Evolutionary conservation across 805 yeast species (phyloP), one percentile per base, ranked within the genome.

Genomic region (Cyberlindnera galapagoensis): DNA sequence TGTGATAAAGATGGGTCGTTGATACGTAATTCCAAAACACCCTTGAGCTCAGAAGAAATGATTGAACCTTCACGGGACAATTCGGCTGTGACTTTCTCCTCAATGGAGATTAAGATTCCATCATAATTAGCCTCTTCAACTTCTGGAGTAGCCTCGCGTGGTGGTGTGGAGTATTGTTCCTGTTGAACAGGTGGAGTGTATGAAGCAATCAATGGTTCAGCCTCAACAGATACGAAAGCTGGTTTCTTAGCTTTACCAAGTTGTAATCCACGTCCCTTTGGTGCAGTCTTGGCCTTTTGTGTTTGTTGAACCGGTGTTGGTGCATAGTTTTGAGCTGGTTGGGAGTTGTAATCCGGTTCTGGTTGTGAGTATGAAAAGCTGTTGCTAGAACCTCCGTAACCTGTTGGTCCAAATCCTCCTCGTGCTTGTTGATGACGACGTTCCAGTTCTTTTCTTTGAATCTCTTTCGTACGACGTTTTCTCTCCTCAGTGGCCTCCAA

Each of bases 401-500:
- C 39, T 21, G 39, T 38, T 25, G 33, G 29, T 13, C 36, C 39
- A 28, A 37, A 24, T n/a, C 33, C 33, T 18, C 21, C 24, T 9
- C 28, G 32, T n/a, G 23, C 28, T 16, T 34, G 38, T 10, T 36
- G 19, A 50, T 73, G 74, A 54, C 74, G 69, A 43, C 70, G 71
- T 33, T 78, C 78, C 66, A 74, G 69, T 56, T 82, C 92, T 51
- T 73, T 80, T 56, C 84, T 71, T 56, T 86, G 94, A 40, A 83
- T 80, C 53, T 83, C 94, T 58, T 82, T 85, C 31, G 97, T 97
- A 56, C 85, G 79, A 61, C 94, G 82, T 64, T 90, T 90, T 62
- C 97, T 80, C 61, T 90, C 96, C 62, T 92, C 98, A 34, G 85
- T 79, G 24, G 98, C 98, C 60, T 90, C 98, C 51, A 84, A 65